Percentiles rank a stretch among this genome's conserved stretches.
phyloP scores from a whole-genome alignment of 164 flowering plant genomes.

The Vitis vinifera region DNA sequence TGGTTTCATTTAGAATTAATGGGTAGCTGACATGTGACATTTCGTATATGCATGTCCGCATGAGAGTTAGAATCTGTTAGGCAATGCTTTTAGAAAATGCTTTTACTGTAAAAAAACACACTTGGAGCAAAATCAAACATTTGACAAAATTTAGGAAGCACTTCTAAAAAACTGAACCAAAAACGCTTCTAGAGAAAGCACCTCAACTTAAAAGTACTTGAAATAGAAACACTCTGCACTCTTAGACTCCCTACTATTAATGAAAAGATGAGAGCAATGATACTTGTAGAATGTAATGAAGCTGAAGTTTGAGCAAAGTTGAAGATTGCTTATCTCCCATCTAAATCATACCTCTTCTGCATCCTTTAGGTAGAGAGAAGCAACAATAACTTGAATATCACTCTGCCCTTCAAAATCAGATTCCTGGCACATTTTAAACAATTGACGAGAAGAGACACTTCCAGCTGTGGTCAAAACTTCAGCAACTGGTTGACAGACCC shows the following conservation, averaged over 20 bases:
- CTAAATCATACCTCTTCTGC: slow-evolving; percentile 79
- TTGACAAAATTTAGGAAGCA: no score
- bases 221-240: no score
- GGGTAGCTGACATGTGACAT: no score
- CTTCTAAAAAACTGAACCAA: no score
- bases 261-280: not conserved
- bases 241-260: not conserved
- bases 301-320: not conserved
- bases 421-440: slow-evolving; percentile 27
- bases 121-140: no score
- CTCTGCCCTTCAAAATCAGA: slow-evolving; percentile 36
- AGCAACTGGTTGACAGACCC: slow-evolving; percentile 94
- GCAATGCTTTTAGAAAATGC: no score
- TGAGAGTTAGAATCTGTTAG: no score
- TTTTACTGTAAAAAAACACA: no score
- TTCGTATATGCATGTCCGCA: no score
- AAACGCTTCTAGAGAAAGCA: no score
- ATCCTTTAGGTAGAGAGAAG: slow-evolving; percentile 89
- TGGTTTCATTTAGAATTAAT: no score
- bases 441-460: slow-evolving; percentile 36
- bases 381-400: slow-evolving; percentile 75
- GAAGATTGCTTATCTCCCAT: not conserved
- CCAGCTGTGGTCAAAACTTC: slow-evolving; percentile 73
- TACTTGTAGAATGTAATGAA: not conserved
- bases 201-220: no score